Conservation (phyloP, 1,139 yeast species). For the Saccharomycopsis hybrid region DNA sequence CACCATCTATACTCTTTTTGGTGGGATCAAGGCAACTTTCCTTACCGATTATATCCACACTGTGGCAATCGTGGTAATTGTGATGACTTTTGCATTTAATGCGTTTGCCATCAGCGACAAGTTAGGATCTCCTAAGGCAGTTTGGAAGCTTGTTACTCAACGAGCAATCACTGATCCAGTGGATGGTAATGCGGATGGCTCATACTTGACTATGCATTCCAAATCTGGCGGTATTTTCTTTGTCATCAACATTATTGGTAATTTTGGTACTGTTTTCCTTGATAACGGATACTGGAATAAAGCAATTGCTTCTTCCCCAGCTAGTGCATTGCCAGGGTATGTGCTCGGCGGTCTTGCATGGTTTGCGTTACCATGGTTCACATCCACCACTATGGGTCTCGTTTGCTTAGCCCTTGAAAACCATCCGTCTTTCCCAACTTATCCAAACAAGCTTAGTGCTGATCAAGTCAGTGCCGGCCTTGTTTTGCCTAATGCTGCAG, state of each 20-base stretch:
- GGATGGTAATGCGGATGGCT: slow-evolving; percentile 67
- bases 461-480: slow-evolving; percentile 75
- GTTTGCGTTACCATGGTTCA: slow-evolving; percentile 83
- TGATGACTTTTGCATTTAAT: slow-evolving; percentile 55
- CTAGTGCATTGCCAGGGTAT: slow-evolving; percentile 84
- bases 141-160: slow-evolving; percentile 62
- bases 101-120: slow-evolving; percentile 53
- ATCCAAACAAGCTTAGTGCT: slow-evolving; percentile 56
- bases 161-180: slow-evolving; percentile 56
- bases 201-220: slow-evolving; percentile 76
- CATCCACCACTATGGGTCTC: slow-evolving; percentile 79
- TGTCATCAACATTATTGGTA: slow-evolving; percentile 77
- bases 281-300: slow-evolving; percentile 90
- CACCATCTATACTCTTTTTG: slow-evolving; percentile 73
- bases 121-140: slow-evolving; percentile 75
- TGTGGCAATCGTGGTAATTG: slow-evolving; percentile 51
- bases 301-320: slow-evolving; percentile 83
- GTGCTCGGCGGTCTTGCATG: slow-evolving; percentile 86
- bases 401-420: slow-evolving; percentile 69
- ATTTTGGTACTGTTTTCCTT: slow-evolving; percentile 82
- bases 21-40: slow-evolving; percentile 88
- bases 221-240: slow-evolving; percentile 75
- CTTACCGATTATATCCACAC: slow-evolving; percentile 82
- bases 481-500: slow-evolving; percentile 82
- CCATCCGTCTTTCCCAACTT: slow-evolving; percentile 68